These are phyloP conservation scores for Hawksworthiomyces lignivorus DNA, from an alignment of 2,329 filamentous ascomycete species.

Conservation along the genomic window DNA sequence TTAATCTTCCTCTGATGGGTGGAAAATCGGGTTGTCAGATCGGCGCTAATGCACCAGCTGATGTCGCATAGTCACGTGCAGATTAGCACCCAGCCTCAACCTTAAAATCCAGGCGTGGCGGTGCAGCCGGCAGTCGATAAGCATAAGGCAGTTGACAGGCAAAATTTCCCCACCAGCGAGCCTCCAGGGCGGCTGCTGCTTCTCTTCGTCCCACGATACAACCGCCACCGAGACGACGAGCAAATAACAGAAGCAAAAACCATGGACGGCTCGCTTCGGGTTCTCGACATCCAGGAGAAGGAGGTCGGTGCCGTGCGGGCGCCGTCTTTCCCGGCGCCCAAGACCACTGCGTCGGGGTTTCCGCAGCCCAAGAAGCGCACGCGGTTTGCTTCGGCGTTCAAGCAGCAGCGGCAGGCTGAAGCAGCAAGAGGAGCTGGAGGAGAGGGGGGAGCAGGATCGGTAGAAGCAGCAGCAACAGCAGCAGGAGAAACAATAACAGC, in stretches of 20 bases:
- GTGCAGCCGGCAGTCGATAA: slow-evolving; percentile 3
- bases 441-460: too few species aligned
- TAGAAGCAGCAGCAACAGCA: neutral
- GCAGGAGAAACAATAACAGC: slow-evolving; percentile 4
- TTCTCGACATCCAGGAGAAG: slow-evolving; percentile 76
- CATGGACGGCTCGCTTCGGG: slow-evolving; percentile 41
- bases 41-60: slow-evolving; percentile 17
- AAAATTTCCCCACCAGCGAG: too few species aligned
- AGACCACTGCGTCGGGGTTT: slow-evolving; percentile 61
- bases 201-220: too few species aligned
- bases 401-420: slow-evolving; percentile 49
- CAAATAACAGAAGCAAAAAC: neutral
- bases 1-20: neutral
- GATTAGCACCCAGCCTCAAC: slow-evolving; percentile 9
- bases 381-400: slow-evolving; percentile 65
- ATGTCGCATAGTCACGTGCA: slow-evolving; percentile 12
- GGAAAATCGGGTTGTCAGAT: slow-evolving; percentile 13
- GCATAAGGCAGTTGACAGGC: too few species aligned
- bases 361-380: slow-evolving; percentile 78
- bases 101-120: slow-evolving; percentile 9
- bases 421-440: too few species aligned
- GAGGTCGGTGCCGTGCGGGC: slow-evolving; percentile 51
- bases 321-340: slow-evolving; percentile 54
- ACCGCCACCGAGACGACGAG: too few species aligned
- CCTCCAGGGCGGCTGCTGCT: too few species aligned